Evolutionary conservation across 208 protist genomes (phyloP).

Genomic region (Trypanosoma brucei): DNA sequence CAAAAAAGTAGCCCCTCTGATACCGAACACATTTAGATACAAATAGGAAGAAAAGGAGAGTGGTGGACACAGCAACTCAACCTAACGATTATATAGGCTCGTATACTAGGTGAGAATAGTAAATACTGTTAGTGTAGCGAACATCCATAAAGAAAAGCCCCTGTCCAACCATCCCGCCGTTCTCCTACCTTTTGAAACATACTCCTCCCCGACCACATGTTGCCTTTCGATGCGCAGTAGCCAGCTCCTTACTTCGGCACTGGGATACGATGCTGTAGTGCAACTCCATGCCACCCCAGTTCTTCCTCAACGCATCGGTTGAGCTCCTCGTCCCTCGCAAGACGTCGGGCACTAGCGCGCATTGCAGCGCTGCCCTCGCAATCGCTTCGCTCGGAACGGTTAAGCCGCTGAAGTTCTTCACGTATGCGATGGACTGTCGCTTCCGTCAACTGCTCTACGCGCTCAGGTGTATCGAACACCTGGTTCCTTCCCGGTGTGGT

Average conservation of each 20-base stretch:
- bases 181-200: no score
- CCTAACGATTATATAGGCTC: no score
- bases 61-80: no score
- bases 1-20: no score
- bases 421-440: slow-evolving; percentile 2
- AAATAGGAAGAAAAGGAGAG: no score
- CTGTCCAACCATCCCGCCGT: no score
- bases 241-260: not conserved
- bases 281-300: slow-evolving; percentile 18
- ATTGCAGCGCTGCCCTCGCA: not conserved
- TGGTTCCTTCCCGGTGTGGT: slow-evolving; percentile 15
- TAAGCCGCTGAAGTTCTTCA: slow-evolving; percentile 6
- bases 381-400: not conserved
- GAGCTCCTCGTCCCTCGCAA: slow-evolving; percentile 5
- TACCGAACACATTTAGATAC: no score
- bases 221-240: not conserved
- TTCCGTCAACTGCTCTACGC: slow-evolving; percentile 19
- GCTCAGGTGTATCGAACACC: slow-evolving; percentile 12
- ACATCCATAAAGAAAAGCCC: no score
- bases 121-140: no score
- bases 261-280: not conserved
- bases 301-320: slow-evolving; percentile 17
- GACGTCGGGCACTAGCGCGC: slow-evolving; percentile 1
- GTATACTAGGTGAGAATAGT: no score
- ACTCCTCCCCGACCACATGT: not conserved